These are phyloP conservation scores for Panicum virgatum DNA, from an alignment of 202 grass and related monocot species.

Conservation along the genomic window DNA sequence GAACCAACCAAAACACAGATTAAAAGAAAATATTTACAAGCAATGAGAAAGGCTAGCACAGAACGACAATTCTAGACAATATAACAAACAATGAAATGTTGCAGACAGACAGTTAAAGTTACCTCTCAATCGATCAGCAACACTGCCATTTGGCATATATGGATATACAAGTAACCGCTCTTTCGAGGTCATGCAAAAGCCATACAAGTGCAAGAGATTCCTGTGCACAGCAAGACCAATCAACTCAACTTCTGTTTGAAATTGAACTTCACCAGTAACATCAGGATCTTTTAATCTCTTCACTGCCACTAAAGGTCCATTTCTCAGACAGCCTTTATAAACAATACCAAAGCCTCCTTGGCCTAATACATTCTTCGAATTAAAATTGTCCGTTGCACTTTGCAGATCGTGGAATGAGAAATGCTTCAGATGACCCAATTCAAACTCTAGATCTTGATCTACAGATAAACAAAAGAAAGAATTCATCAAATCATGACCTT, in stretches of 20 bases:
- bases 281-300: conserved; percentile 95
- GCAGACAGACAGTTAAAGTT: conserved; percentile 20
- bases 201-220: conserved; percentile 85
- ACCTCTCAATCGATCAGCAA: conserved; percentile 96
- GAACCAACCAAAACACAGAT: conserved; percentile 17
- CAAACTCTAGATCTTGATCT: conserved; percentile 90
- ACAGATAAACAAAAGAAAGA: conserved; percentile 35
- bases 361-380: conserved; percentile 81
- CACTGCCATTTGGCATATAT: conserved; percentile 96
- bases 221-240: conserved; percentile 96
- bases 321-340: conserved; percentile 88
- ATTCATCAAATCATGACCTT: conserved; percentile 10
- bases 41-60: background rate
- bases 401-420: conserved; percentile 88
- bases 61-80: background rate
- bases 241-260: conserved; percentile 98
- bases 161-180: conserved; percentile 96
- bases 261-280: conserved; percentile 87
- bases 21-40: background rate
- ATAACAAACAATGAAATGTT: conserved; percentile 8
- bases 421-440: conserved; percentile 85
- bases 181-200: conserved; percentile 91
- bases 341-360: conserved; percentile 96
- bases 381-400: conserved; percentile 81
- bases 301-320: conserved; percentile 77